A percentile compares a stretch with the other conserved stretches of the same genome.
These are phyloP conservation scores for Rauvolfia tetraphylla DNA, from an alignment of 257 asterid genomes.

Conservation along the genomic window DNA sequence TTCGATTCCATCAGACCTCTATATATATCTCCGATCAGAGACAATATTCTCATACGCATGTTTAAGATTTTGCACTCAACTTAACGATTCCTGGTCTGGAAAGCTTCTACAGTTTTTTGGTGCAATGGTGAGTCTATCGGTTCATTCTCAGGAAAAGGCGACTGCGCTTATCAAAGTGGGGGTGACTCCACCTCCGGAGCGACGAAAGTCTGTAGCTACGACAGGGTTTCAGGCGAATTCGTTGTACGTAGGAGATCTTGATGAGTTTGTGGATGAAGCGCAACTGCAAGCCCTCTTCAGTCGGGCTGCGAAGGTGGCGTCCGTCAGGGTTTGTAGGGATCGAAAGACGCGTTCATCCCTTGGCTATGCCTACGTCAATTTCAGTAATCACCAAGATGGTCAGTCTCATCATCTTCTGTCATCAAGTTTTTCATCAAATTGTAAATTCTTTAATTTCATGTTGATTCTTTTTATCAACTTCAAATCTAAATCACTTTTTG, in stretches of 20 bases:
- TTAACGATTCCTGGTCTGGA: neutral
- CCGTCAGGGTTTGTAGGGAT: conserved; percentile 76
- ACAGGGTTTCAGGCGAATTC: conserved; percentile 20
- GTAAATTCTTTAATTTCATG: neutral
- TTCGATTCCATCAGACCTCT: neutral
- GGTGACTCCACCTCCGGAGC: conserved; percentile 30
- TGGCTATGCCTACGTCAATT: conserved; percentile 77
- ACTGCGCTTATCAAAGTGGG: conserved; percentile 19
- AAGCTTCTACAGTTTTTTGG: neutral
- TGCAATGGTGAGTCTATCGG: conserved; percentile 32
- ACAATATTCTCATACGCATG: no score
- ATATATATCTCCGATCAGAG: neutral
- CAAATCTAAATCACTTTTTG: neutral
- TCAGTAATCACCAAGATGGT: conserved; percentile 58
- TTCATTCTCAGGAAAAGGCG: conserved; percentile 29
- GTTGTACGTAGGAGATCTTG: conserved; percentile 83
- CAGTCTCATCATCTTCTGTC: neutral
- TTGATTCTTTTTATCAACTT: neutral
- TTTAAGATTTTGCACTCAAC: neutral
- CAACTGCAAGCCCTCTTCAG: conserved; percentile 57
- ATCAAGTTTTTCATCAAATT: neutral
- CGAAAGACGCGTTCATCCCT: conserved; percentile 46
- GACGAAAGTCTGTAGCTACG: neutral
- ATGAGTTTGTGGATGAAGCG: conserved; percentile 53
- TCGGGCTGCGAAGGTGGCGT: conserved; percentile 61